Evolutionary conservation across 2,329 filamentous ascomycete species (phyloP).

Genomic region (Diplodia seriata): DNA sequence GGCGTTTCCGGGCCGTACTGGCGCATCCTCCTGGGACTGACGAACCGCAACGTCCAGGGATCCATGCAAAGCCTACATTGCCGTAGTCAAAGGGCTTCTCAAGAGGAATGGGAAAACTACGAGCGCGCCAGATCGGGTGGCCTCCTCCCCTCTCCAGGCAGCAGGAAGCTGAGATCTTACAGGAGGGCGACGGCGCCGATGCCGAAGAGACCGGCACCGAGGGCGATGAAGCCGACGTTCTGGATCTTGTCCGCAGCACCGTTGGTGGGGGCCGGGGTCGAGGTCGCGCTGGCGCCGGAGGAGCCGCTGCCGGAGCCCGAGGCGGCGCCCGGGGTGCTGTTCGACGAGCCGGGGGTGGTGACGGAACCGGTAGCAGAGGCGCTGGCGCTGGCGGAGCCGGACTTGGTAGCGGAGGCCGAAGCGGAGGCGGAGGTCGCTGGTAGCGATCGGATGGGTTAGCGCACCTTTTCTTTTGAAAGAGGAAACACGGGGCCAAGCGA

Average conservation of each 20-base stretch:
- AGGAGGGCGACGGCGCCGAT: not conserved
- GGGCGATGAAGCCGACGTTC: not conserved
- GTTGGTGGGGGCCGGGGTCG: constrained; percentile 17
- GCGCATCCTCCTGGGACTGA: not conserved
- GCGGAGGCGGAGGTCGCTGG: constrained; percentile 13
- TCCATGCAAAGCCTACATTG: not conserved
- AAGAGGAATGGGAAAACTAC: not conserved
- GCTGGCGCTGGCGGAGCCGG: not conserved
- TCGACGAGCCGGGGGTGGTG: constrained; percentile 8
- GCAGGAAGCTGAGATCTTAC: constrained; percentile 4
- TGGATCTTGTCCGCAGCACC: not conserved
- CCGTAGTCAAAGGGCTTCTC: not conserved
- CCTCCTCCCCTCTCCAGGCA: not conserved
- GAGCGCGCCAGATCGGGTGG: not conserved
- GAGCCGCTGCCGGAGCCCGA: not conserved
- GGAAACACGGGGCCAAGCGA: too few species aligned
- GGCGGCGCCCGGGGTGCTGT: not conserved
- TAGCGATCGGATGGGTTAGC: not conserved
- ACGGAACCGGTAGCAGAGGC: constrained; percentile 18
- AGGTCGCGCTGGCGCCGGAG: not conserved
- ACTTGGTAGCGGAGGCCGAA: not conserved
- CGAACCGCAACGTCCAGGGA: not conserved
- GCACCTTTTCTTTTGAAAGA: not conserved
- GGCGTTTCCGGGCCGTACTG: not conserved
- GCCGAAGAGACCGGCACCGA: constrained; percentile 6